Percentiles rank a stretch among this genome's conserved stretches.
Conservation (phyloP, 1,139 yeast species). For the Hansenula lynferdii region DNA sequence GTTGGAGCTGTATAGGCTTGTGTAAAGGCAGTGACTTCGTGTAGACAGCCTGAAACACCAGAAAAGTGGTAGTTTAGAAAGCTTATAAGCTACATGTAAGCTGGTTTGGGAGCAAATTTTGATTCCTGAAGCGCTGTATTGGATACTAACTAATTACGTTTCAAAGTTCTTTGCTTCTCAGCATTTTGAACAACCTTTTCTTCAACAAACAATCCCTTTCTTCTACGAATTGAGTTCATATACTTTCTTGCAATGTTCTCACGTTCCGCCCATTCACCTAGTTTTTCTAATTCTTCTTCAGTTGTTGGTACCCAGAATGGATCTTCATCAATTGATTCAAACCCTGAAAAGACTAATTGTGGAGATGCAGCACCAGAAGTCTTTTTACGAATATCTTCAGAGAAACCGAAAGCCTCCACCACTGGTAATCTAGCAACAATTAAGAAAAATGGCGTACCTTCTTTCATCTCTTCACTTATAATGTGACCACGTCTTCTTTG, state of each 20-base stretch:
- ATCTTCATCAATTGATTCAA: slow-evolving; percentile 79
- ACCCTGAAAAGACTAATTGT: slow-evolving; percentile 88
- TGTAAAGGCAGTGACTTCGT: no score
- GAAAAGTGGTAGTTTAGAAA: no score
- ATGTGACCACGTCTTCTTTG: slow-evolving; percentile 85
- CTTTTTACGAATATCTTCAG: slow-evolving; percentile 88
- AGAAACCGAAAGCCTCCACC: slow-evolving; percentile 93
- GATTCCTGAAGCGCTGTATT: no score
- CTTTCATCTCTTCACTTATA: slow-evolving; percentile 91
- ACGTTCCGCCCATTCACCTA: slow-evolving; percentile 89
- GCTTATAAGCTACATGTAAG: no score
- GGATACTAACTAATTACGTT: slow-evolving; percentile 40
- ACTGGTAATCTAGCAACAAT: slow-evolving; percentile 87
- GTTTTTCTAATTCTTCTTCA: slow-evolving; percentile 89
- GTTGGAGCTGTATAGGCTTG: no score
- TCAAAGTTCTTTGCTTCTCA: slow-evolving; percentile 86
- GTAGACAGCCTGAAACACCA: no score
- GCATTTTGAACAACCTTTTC: slow-evolving; percentile 89
- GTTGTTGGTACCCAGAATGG: slow-evolving; percentile 99
- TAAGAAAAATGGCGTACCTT: slow-evolving; percentile 95
- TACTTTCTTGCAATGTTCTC: slow-evolving; percentile 87
- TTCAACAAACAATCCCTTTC: slow-evolving; percentile 88
- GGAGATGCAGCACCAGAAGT: slow-evolving; percentile 99
- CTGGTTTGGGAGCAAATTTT: no score
- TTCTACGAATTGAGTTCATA: slow-evolving; percentile 74